Conservation (phyloP, 805 yeast genomes). For the Wickerhamomyces tratensis region DNA sequence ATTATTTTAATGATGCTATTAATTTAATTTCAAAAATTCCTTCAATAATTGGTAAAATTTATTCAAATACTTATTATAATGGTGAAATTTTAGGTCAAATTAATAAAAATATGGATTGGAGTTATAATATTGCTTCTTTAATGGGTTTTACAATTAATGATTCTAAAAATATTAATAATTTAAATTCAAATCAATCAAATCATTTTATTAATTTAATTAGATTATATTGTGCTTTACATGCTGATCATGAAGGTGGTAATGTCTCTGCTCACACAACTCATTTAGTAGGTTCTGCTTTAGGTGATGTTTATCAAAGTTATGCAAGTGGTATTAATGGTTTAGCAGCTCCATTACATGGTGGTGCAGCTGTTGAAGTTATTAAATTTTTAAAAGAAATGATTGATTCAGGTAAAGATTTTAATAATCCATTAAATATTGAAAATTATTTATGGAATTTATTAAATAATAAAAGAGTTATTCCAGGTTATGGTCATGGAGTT, state of each 20-base stretch:
- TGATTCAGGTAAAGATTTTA: conserved; percentile 51
- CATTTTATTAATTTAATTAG: conserved; percentile 76
- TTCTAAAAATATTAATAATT: conserved; percentile 28
- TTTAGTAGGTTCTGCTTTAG: conserved; percentile 74
- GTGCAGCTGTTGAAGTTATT: conserved; percentile 82
- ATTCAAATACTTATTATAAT: conserved; percentile 77
- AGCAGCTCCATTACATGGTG: conserved; percentile 84
- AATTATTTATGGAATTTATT: conserved; percentile 72
- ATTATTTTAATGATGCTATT: conserved; percentile 72
- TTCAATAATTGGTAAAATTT: conserved; percentile 71
- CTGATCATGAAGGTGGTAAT: conserved; percentile 88
- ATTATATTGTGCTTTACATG: conserved; percentile 71
- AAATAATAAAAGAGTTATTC: conserved; percentile 77
- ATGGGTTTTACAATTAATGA: conserved; percentile 52
- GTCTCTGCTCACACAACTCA: conserved; percentile 85
- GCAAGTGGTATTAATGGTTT: conserved; percentile 81
- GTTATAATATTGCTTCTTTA: conserved; percentile 51
- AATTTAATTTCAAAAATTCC: conserved; percentile 79
- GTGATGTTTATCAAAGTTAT: conserved; percentile 68
- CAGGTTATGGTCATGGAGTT: conserved; percentile 87
- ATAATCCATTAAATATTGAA: conserved; percentile 58
- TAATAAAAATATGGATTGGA: conserved; percentile 51
- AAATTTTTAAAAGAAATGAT: conserved; percentile 70
- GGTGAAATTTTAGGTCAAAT: conserved; percentile 49
- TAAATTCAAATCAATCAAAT: conserved; percentile 32